Evolutionary conservation across 1,139 yeast genomes (phyloP), one percentile per base, ranked within the genome.

Genomic region (Taphrina sp.): DNA sequence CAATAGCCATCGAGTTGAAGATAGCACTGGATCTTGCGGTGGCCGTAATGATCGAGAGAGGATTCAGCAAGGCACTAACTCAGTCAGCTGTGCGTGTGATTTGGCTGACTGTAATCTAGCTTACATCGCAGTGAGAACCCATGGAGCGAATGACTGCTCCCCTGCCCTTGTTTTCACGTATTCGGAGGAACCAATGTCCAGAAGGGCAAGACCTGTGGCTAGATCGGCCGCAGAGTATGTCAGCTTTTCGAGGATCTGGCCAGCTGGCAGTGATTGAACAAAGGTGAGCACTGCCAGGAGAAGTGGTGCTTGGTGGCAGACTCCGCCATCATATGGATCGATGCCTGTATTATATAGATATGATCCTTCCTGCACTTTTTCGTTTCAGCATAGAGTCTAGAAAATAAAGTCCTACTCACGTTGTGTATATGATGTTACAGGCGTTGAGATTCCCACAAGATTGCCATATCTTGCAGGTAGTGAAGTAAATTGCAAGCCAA

Each of bases 271-370:
- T 16, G 24, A 62, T 3, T 76, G 72, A 31, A 62, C 54, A n/a
- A 58, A 16, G 8, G 59, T 37, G 19, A 63, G 38, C 22, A 63
- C 22, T 3, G 51, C 52, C 22, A 53, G 28, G 22, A 58, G 17
- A 22, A 61, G 20, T 16, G 59, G 56, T 12, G 55, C 51, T 23
- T 88, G 95, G 67, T 89, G 94, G 46, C 85, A 87, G 28, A 87
- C 82, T 1, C 95, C 95, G 17, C 95, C 95, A 59, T 80, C 81
- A 65, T 89, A 90, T 3, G 90, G 80, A 58, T 83, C 77, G 47
- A 84, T 74, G 12, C 76, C 76, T 61, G 81, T 77, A n/a, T 74
- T 69, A 57, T 80, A 70, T 60, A 86, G 78, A 66, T 79, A 89
- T 44, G 88, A 74, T 7, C 96, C 96, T 68, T 92, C 98, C 65